phyloP scores from a whole-genome alignment of 2,329 filamentous ascomycete genomes.

The Trichoderma oligosporum region DNA sequence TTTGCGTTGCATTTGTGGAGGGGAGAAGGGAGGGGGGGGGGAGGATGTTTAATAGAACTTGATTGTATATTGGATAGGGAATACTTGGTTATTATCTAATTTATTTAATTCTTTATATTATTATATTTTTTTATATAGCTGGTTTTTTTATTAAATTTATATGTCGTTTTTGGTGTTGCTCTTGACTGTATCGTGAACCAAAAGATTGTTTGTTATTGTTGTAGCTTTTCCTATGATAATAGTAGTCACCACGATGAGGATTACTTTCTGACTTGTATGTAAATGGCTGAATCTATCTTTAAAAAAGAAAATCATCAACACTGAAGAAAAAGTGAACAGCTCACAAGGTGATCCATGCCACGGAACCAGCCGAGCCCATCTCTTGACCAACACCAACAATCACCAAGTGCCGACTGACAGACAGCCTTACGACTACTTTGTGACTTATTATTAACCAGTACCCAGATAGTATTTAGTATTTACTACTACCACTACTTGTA shows the following conservation, averaged over 20 bases:
- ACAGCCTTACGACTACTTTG: neutral
- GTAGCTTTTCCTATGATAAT: too few relatives aligned
- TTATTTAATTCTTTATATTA: too few relatives aligned
- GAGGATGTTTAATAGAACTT: neutral
- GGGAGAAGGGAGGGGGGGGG: neutral
- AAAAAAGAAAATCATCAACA: neutral
- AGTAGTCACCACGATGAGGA: too few relatives aligned
- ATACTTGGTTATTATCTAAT: too few relatives aligned
- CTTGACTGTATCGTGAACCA: too few relatives aligned
- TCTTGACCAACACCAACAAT: neutral
- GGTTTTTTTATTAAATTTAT: too few relatives aligned
- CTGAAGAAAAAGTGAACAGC: neutral
- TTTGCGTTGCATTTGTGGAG: slow-evolving; percentile 6
- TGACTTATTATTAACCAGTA: too few relatives aligned
- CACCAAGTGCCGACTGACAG: neutral
- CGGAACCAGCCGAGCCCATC: slow-evolving; percentile 2
- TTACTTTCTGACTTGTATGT: too few relatives aligned
- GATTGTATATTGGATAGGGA: neutral
- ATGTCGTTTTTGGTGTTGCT: too few relatives aligned
- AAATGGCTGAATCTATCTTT: too few relatives aligned
- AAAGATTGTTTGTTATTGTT: too few relatives aligned
- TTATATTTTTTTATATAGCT: too few relatives aligned
- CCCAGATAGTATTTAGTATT: neutral
- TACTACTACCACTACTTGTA: neutral
- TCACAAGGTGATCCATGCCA: neutral